These are phyloP conservation scores for Leishmania mexicana DNA, from an alignment of 208 protist species.

Conservation along the genomic window DNA sequence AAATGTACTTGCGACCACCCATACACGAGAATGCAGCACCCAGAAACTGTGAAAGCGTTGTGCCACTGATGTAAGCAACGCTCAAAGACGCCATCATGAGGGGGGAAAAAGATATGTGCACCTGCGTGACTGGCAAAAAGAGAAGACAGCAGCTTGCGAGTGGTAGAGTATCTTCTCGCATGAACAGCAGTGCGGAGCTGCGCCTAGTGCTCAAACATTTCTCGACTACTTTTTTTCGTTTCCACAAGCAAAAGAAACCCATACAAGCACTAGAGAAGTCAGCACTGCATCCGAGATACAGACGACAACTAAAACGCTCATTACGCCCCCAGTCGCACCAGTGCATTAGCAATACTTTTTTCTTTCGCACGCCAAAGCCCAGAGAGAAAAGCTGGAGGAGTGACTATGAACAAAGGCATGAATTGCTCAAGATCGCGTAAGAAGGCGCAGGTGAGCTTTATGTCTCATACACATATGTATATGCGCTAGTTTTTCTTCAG, in stretches of 20 bases:
- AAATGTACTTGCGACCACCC: conserved; percentile 27
- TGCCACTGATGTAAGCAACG: conserved; percentile 47
- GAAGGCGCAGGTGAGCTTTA: too few relatives aligned
- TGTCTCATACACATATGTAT: background rate
- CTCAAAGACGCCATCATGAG: conserved; percentile 19
- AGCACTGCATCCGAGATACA: background rate
- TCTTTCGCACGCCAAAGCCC: background rate
- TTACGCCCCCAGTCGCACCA: background rate
- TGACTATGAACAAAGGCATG: background rate
- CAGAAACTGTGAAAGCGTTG: conserved; percentile 50
- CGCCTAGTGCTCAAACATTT: background rate
- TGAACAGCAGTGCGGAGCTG: background rate
- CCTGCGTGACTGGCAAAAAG: background rate
- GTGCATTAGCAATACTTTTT: background rate
- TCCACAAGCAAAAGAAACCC: too few relatives aligned
- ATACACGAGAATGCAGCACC: conserved; percentile 28
- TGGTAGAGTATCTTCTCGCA: background rate
- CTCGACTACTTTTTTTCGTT: too few relatives aligned
- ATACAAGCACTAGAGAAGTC: background rate
- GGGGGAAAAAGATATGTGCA: background rate
- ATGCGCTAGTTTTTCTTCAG: background rate
- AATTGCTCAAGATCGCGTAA: too few relatives aligned
- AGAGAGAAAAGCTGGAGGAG: background rate
- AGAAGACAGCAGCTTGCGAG: background rate
- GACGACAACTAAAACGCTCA: background rate